Percentiles rank a stretch among this genome's conserved stretches.
phyloP scores from a whole-genome alignment of 2,329 filamentous ascomycete species.

The Xylaria multiplex region DNA sequence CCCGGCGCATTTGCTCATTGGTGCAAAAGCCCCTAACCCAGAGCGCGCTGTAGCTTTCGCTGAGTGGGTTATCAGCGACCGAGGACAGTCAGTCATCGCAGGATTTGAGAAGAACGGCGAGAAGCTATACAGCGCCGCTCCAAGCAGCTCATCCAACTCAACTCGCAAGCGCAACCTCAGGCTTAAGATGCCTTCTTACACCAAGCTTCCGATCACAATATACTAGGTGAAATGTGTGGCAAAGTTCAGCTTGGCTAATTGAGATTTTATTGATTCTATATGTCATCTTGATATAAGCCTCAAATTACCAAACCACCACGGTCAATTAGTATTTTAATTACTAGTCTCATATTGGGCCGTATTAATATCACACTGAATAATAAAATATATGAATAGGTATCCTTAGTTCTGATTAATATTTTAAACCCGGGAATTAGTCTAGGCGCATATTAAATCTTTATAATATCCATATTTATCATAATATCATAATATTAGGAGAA shows the following conservation, averaged over 20 bases:
- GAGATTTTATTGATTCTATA: neutral
- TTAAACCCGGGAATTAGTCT: too few species aligned
- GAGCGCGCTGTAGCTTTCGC: constrained; percentile 15
- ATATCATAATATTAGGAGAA: too few species aligned
- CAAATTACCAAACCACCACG: neutral
- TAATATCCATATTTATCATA: too few species aligned
- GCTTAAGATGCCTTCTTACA: constrained; percentile 7
- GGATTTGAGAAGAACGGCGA: constrained; percentile 13
- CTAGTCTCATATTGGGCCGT: neutral
- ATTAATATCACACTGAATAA: neutral
- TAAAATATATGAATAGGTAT: too few species aligned
- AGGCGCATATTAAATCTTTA: too few species aligned
- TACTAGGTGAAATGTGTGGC: neutral
- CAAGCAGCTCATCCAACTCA: neutral
- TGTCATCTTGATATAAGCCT: neutral
- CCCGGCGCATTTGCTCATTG: constrained; percentile 16
- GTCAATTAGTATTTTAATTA: neutral
- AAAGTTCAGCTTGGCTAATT: neutral
- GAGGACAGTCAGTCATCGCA: constrained; percentile 14
- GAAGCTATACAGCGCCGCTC: constrained; percentile 16
- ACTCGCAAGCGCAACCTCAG: neutral
- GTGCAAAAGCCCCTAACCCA: constrained; percentile 12
- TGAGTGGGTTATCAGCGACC: constrained; percentile 24
- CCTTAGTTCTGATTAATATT: too few species aligned
- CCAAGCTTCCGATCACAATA: neutral